Conservation (phyloP, 208 protist genomes). For the Endotrypanum monterogeii region DNA sequence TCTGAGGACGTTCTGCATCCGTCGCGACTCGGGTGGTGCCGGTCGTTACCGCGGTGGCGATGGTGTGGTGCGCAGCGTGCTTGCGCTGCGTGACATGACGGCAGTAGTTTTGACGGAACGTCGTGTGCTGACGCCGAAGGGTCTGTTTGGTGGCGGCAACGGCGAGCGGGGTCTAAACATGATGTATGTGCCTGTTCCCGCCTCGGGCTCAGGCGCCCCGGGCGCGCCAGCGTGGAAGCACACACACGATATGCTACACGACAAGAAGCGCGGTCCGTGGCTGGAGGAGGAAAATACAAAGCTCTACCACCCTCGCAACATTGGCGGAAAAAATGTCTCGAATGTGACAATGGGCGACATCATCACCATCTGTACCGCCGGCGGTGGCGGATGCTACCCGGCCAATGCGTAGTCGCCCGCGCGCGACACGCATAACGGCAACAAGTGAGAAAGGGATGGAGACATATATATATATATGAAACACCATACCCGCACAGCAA, state of each 20-base stretch:
- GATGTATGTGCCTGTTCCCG: constrained; percentile 35
- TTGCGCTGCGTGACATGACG: constrained; percentile 75
- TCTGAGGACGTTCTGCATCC: constrained; percentile 82
- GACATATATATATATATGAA: too few species aligned
- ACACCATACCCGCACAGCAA: too few species aligned
- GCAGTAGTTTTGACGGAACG: constrained; percentile 93
- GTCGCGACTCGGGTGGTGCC: constrained; percentile 80
- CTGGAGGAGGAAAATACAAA: constrained; percentile 31
- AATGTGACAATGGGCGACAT: constrained; percentile 55
- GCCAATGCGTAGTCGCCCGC: background rate
- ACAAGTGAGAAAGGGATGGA: background rate
- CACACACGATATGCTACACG: constrained; percentile 52
- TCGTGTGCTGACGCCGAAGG: constrained; percentile 80
- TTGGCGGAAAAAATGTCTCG: constrained; percentile 65
- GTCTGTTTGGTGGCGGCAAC: constrained; percentile 77
- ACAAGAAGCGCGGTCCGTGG: constrained; percentile 42
- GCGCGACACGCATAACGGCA: background rate
- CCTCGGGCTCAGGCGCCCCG: background rate
- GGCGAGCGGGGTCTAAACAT: constrained; percentile 79
- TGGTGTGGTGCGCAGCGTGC: constrained; percentile 91
- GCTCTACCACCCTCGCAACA: constrained; percentile 56
- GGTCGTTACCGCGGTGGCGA: constrained; percentile 89
- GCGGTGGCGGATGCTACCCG: constrained; percentile 56
- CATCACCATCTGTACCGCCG: constrained; percentile 57
- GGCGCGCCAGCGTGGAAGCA: constrained; percentile 20